phyloP scores from a whole-genome alignment of 805 yeast species.

The Starmerella floris region DNA sequence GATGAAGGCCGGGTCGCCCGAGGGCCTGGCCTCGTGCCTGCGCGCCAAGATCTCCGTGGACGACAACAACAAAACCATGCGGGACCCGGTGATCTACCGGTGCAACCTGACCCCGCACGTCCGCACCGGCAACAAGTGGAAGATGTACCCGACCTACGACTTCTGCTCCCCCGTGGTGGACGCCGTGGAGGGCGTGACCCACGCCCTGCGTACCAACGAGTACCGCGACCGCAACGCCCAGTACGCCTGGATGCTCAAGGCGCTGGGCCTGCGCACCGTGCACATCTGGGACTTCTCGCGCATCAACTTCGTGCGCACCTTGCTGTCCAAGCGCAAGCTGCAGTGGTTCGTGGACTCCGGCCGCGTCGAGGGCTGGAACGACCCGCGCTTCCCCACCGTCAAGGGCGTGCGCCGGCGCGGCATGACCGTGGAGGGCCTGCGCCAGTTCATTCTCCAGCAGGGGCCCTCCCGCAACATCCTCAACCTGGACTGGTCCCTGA shows the following conservation, averaged over 20 bases:
- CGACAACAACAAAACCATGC: constrained; percentile 81
- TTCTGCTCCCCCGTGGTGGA: constrained; percentile 98
- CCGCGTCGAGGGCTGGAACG: constrained; percentile 90
- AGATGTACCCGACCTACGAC: constrained; percentile 95
- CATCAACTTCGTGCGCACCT: constrained; percentile 90
- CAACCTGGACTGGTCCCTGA: constrained; percentile 92
- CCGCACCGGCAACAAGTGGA: constrained; percentile 87
- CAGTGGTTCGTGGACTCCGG: constrained; percentile 97
- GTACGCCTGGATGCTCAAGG: constrained; percentile 87
- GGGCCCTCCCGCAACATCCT: constrained; percentile 97
- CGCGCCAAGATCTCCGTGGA: constrained; percentile 94
- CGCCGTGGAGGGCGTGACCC: constrained; percentile 92
- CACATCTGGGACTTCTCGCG: constrained; percentile 97
- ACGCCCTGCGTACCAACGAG: constrained; percentile 94
- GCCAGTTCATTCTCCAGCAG: constrained; percentile 84
- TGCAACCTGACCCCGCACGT: constrained; percentile 96
- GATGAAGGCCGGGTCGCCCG: constrained; percentile 89
- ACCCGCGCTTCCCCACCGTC: constrained; percentile 98
- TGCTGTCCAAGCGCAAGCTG: constrained; percentile 89
- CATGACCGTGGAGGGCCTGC: constrained; percentile 95
- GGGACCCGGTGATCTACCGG: constrained; percentile 98
- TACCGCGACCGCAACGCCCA: constrained; percentile 98
- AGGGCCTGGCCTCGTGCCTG: constrained; percentile 79
- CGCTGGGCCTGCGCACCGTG: constrained; percentile 74
- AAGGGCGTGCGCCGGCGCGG: constrained; percentile 99